Conservation (phyloP, 306 rosid species). For the Gillenia trifoliata region DNA sequence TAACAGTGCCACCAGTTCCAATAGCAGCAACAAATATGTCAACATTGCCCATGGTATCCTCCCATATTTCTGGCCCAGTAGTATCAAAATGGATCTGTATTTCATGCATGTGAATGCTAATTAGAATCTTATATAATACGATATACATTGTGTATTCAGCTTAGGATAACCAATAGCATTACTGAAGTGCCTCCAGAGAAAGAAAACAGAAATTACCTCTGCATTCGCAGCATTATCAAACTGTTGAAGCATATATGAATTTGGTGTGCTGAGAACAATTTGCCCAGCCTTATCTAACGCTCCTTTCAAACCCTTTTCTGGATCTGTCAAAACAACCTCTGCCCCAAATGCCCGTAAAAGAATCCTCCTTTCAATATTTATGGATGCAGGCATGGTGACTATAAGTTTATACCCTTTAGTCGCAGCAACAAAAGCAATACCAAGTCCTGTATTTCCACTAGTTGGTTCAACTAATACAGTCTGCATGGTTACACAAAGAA, state of each 20-base stretch:
- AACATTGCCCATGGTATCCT: constrained; percentile 84
- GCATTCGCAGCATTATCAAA: constrained; percentile 73
- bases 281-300: constrained; percentile 92
- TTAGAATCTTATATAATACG: neutral
- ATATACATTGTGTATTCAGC: neutral
- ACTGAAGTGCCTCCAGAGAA: constrained; percentile 17
- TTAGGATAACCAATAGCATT: neutral
- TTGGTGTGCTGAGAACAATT: constrained; percentile 55
- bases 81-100: constrained; percentile 95
- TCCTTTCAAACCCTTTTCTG: constrained; percentile 85
- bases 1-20: constrained; percentile 95
- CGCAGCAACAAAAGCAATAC: constrained; percentile 87
- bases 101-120: constrained; percentile 35
- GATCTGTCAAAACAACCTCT: constrained; percentile 74
- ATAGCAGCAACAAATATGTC: constrained; percentile 84
- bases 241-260: constrained; percentile 89
- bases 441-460: constrained; percentile 93
- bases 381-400: constrained; percentile 87
- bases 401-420: constrained; percentile 78
- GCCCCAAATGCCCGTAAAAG: constrained; percentile 95
- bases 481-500: constrained; percentile 40
- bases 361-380: constrained; percentile 79
- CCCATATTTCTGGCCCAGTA: constrained; percentile 99
- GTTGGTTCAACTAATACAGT: constrained; percentile 91
- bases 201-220: constrained; percentile 51